Base-by-base conservation (phyloP, 768 basidiomycete genomes). In the Russula virescens region DNA sequence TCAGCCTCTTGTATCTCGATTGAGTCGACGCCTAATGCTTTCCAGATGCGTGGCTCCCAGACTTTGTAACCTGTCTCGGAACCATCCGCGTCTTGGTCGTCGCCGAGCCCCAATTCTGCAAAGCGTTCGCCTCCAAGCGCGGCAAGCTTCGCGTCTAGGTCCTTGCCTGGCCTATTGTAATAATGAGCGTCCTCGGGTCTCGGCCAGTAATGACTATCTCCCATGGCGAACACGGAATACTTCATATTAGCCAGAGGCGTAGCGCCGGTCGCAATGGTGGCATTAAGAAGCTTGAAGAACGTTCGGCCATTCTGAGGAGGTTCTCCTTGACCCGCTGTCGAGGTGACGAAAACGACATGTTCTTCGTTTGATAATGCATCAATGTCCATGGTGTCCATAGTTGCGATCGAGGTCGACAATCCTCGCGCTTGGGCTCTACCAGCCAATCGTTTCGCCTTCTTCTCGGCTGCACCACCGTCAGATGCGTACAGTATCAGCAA, bases 151-250 rank as follows among this genome's bases (percentile, higher is more conserved):
- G 80, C 76, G 75, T 94, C 87, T 55, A 98, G 84, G 65, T 98
- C 96, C 75, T 94, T 95, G 19, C 86, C 83, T 0, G 96, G 87
- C 75, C 94, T 97, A 81, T 98, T 99, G 80, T 98, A 99, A 75
- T 96, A 98, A 69, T 93, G 90, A n/a, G 87, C 88, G 70, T 98
- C 97, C 74, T 98, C 94, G 19, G 90, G 82, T 46, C 97, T 84
- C 10, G 97, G 97, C 97, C 97, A 99, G 77, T 99, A 99, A 75
- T 97, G 95, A 73, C 90, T 95, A 74, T 99, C 97, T 64, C 97
- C 97, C 85, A 99, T 89, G 52, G 80, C 96, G 68, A 98, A 97
- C 48, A 98, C 94, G 57, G 87, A 75, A 74, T 83, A 91, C 70
- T 83, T 87, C 62, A 94, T 77, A 64, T 86, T 86, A 56, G 76